Percentiles rank a stretch among this genome's conserved stretches.
These are phyloP conservation scores for Candida gigantensis DNA, from an alignment of 1,139 yeast genomes.

Conservation along the genomic window DNA sequence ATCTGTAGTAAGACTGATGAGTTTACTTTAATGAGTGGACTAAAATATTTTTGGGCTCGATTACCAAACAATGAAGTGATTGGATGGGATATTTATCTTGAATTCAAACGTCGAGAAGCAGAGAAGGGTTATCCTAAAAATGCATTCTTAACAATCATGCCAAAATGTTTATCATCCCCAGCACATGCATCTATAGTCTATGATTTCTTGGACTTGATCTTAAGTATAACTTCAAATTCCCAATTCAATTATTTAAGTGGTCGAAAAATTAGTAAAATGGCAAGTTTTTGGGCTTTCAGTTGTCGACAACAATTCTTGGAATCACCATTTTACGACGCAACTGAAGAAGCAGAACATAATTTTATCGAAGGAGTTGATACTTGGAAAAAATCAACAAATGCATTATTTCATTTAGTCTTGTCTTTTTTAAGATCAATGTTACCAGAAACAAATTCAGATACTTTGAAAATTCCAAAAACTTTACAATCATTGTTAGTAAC, in stretches of 20 bases:
- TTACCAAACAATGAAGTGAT: constrained; percentile 77
- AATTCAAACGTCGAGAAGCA: constrained; percentile 65
- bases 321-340: constrained; percentile 46
- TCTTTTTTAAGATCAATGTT: constrained; percentile 81
- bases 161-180: constrained; percentile 77
- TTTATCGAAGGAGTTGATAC: constrained; percentile 73
- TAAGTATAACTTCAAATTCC: constrained; percentile 81
- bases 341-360: constrained; percentile 35
- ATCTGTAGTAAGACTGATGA: constrained; percentile 54
- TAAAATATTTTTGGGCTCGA: constrained; percentile 86
- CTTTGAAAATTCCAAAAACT: constrained; percentile 62
- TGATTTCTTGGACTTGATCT: constrained; percentile 79
- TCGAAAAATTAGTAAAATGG: constrained; percentile 75
- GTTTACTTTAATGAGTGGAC: constrained; percentile 67
- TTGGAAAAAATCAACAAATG: constrained; percentile 85
- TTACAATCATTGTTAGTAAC: constrained; percentile 62
- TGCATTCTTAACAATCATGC: constrained; percentile 80
- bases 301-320: constrained; percentile 10
- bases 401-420: constrained; percentile 76
- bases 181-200: constrained; percentile 89
- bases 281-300: constrained; percentile 88
- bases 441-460: constrained; percentile 60
- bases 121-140: constrained; percentile 65
- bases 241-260: constrained; percentile 79
- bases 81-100: constrained; percentile 82